A percentile compares a stretch with the other conserved stretches of the same genome.
phyloP scores from a whole-genome alignment of 345 rosid genomes.

The Eucalyptus cloeziana region DNA sequence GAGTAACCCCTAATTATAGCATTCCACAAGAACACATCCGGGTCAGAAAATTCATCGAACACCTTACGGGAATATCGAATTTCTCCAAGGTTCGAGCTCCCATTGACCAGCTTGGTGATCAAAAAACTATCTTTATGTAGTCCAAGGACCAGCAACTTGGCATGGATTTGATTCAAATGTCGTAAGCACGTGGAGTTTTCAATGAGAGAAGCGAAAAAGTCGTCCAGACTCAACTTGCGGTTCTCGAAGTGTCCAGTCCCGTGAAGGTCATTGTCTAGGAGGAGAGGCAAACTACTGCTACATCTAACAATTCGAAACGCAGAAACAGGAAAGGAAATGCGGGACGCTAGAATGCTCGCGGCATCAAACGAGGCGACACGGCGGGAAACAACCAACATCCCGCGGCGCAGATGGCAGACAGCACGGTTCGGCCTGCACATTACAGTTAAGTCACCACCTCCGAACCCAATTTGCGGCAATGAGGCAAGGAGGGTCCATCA shows the following conservation, averaged over 20 bases:
- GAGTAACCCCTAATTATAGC: constrained; percentile 4
- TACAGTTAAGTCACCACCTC: neutral
- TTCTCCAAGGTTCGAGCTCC: neutral
- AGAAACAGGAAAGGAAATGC: neutral
- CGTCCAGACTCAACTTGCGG: neutral
- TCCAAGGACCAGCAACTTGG: neutral
- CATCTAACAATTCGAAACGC: neutral
- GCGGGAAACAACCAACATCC: neutral
- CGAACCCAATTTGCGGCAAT: neutral
- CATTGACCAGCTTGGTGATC: neutral
- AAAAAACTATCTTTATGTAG: neutral
- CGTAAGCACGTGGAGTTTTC: neutral
- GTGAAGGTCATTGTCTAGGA: neutral
- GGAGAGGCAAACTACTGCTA: neutral
- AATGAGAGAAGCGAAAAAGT: neutral
- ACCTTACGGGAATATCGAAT: neutral
- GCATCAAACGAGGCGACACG: neutral
- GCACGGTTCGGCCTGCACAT: neutral
- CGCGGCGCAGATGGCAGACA: neutral
- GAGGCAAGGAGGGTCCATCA: neutral
- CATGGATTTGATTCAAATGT: neutral
- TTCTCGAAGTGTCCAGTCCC: neutral
- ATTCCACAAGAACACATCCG: constrained; percentile 2
- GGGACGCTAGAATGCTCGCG: neutral
- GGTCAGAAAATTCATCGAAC: neutral